Evolutionary conservation across 2,329 filamentous ascomycete species (phyloP).

Genomic region (Fusarium luffae): DNA sequence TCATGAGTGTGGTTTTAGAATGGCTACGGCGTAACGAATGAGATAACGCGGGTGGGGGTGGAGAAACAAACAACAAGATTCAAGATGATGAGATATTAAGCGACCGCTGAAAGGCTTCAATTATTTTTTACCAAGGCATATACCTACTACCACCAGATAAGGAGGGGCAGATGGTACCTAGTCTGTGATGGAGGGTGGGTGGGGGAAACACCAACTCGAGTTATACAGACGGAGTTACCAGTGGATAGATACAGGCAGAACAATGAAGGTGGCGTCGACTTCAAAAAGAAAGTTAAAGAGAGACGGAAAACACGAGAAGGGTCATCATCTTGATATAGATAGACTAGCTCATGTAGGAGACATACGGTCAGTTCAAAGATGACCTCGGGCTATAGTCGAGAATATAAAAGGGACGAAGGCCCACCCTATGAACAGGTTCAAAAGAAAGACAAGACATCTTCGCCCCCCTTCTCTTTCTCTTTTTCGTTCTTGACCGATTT

Average conservation of each 20-base stretch:
- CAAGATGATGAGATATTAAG: constrained; percentile 22
- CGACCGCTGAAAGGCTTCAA: constrained; percentile 36
- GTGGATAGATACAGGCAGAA: neutral
- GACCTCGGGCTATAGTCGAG: constrained; percentile 38
- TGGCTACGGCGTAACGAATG: constrained; percentile 31
- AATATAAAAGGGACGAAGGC: constrained; percentile 44
- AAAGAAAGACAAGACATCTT: constrained; percentile 33
- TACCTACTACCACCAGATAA: constrained; percentile 1
- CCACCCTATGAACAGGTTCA: constrained; percentile 25
- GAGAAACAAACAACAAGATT: constrained; percentile 40
- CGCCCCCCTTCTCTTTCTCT: constrained; percentile 12
- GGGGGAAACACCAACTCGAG: constrained; percentile 28
- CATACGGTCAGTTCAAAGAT: constrained; percentile 17
- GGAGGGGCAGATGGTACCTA: constrained; percentile 20
- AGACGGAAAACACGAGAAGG: neutral
- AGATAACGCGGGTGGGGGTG: constrained; percentile 30
- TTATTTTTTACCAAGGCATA: constrained; percentile 22
- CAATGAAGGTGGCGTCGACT: neutral
- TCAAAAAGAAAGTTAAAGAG: constrained; percentile 11
- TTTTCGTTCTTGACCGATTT: constrained; percentile 30
- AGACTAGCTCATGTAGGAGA: constrained; percentile 8
- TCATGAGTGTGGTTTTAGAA: constrained; percentile 15
- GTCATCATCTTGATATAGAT: constrained; percentile 4
- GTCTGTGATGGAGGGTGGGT: constrained; percentile 27
- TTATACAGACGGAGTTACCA: constrained; percentile 14